phyloP scores from a whole-genome alignment of 768 basidiomycete genomes.

The Hypholoma fasciculare region DNA sequence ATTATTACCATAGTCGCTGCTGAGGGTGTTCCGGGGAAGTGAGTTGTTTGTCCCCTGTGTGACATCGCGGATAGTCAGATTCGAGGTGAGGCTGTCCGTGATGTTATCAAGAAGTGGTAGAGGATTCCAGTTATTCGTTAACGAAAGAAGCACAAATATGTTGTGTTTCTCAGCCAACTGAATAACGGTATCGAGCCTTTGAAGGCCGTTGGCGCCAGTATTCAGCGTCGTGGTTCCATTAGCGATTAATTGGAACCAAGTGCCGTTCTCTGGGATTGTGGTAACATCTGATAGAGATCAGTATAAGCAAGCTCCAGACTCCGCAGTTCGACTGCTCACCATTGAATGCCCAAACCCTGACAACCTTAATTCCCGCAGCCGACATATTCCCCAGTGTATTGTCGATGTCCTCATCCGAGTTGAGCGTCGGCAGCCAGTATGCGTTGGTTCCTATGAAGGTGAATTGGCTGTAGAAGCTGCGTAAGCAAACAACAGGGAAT shows the following conservation, averaged over 20 bases:
- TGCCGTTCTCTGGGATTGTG: constrained; percentile 52
- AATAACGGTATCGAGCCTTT: constrained; percentile 60
- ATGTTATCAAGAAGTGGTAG: constrained; percentile 30
- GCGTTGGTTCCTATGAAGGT: constrained; percentile 52
- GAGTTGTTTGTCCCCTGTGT: constrained; percentile 33
- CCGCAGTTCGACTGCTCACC: constrained; percentile 32
- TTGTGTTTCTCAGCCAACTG: constrained; percentile 53
- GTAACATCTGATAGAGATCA: constrained; percentile 41
- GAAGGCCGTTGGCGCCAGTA: constrained; percentile 59
- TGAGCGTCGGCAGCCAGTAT: constrained; percentile 64
- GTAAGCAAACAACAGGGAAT: constrained; percentile 3
- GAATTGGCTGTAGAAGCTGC: constrained; percentile 21
- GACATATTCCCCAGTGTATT: constrained; percentile 59
- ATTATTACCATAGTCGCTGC: constrained; percentile 60
- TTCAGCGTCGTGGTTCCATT: constrained; percentile 60
- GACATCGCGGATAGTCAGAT: constrained; percentile 28
- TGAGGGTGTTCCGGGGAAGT: constrained; percentile 52
- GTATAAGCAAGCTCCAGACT: neutral
- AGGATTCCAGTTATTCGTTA: constrained; percentile 67
- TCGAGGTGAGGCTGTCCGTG: constrained; percentile 2
- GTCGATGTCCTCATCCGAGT: constrained; percentile 55
- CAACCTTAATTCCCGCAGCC: constrained; percentile 53
- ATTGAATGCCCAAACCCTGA: constrained; percentile 75
- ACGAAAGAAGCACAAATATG: constrained; percentile 51
- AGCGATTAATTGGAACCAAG: constrained; percentile 62